Evolutionary conservation across 345 rosid species (phyloP), one percentile per base, ranked within the genome.

Genomic region (Bretschneidera sinensis): DNA sequence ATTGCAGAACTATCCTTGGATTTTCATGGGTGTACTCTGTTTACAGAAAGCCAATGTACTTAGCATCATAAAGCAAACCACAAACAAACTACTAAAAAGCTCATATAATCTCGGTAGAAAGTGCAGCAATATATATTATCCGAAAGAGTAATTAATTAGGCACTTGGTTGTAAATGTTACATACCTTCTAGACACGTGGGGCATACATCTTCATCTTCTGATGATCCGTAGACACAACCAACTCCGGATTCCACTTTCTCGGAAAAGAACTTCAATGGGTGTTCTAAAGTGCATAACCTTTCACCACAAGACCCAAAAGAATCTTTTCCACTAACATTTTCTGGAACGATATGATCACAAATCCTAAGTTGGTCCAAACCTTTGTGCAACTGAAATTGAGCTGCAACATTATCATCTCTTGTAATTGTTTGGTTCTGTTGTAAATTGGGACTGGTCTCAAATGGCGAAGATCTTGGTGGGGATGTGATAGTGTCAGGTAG

Each of bases 131-230:
- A 28, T 28, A 28, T 28, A 2, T 28, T 28, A 28, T 28, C 33
- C 1, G 24, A 50, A 49, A 68, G n/a, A n/a, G n/a, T n/a, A n/a
- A n/a, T n/a, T 16, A 7, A n/a, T 53, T 21, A 9, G 21, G n/a
- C 17, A 17, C 31, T 54, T 23, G 39, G n/a, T 55, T 31, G 21
- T 17, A 19, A 55, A 19, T 9, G 54, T 54, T 73, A 75, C n/a
- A n/a, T n/a, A n/a, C 87, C 85, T 78, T 78, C 76, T 15, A 83
- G 81, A 61, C 85, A 83, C 48, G 71, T 78, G 16, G 83, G 78
- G 60, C 85, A 80, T 55, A 59, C 60, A 55, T 83, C 78, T 15
- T 83, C 81, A 6, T 78, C 77, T 22, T 76, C 71, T 17, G n/a
- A n/a, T n/a, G n/a, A n/a, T n/a, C 23, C 33, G 8, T 28, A 20